Percentiles rank a stretch among this genome's conserved stretches.
Conservation (phyloP, 2,329 filamentous ascomycete genomes). For the Exserohilum turcica region DNA sequence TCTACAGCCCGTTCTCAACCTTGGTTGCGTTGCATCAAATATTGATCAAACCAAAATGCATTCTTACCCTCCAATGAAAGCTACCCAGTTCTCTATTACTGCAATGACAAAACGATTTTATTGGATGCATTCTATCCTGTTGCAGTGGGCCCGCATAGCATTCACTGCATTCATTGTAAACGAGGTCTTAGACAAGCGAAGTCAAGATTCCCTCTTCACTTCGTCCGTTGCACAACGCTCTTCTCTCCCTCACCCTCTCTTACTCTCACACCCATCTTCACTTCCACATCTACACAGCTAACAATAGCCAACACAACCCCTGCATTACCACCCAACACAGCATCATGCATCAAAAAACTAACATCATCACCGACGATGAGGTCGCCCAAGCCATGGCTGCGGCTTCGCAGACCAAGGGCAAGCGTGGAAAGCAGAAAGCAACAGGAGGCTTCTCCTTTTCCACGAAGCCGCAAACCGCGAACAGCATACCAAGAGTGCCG, state of each 20-base stretch:
- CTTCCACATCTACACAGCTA: too few species aligned
- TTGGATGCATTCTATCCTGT: neutral
- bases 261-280: neutral
- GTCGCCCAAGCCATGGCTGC: slow-evolving; percentile 1
- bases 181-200: slow-evolving; percentile 4
- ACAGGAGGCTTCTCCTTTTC: neutral
- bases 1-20: too few species aligned
- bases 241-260: neutral
- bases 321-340: neutral
- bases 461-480: neutral
- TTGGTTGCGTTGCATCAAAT: neutral
- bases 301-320: too few species aligned
- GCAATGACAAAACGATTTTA: neutral
- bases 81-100: too few species aligned
- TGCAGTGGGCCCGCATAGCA: neutral
- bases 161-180: slow-evolving; percentile 11
- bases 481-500: neutral
- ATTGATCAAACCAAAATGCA: neutral
- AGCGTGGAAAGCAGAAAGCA: neutral
- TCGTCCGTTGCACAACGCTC: neutral
- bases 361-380: slow-evolving; percentile 7
- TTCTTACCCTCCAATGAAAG: neutral
- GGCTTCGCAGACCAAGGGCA: slow-evolving; percentile 2
- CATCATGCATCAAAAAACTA: slow-evolving; percentile 3
- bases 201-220: neutral